These are phyloP conservation scores for Bimuria novae-zelandiae DNA, from an alignment of 2,329 filamentous ascomycete genomes.

Conservation along the genomic window DNA sequence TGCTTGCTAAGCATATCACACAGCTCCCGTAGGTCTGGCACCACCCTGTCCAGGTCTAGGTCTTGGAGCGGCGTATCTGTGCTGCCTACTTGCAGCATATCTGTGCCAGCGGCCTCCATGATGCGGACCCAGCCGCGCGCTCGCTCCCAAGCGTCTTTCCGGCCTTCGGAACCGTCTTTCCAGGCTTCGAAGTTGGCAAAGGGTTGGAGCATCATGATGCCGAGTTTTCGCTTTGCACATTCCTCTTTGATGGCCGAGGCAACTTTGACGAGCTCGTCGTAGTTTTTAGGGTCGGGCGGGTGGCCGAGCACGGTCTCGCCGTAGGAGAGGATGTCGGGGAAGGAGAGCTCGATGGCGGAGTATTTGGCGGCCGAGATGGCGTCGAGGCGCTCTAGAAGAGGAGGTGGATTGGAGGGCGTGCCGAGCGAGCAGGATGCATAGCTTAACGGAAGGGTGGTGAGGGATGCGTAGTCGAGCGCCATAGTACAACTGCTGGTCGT, in stretches of 20 bases:
- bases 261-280: slow-evolving; percentile 60
- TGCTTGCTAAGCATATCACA: slow-evolving; percentile 57
- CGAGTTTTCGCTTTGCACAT: slow-evolving; percentile 59
- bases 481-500: slow-evolving; percentile 23
- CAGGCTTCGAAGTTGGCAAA: slow-evolving; percentile 81
- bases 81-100: slow-evolving; percentile 69
- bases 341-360: slow-evolving; percentile 72
- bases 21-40: slow-evolving; percentile 66
- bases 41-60: slow-evolving; percentile 60
- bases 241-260: slow-evolving; percentile 60
- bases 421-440: slow-evolving; percentile 64
- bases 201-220: slow-evolving; percentile 73
- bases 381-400: slow-evolving; percentile 63
- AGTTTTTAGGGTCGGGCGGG: slow-evolving; percentile 62
- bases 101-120: slow-evolving; percentile 71
- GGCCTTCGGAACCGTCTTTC: slow-evolving; percentile 61
- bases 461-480: slow-evolving; percentile 41
- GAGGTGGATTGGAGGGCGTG: slow-evolving; percentile 46
- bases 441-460: slow-evolving; percentile 53
- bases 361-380: slow-evolving; percentile 70
- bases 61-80: slow-evolving; percentile 63
- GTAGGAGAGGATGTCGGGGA: slow-evolving; percentile 72
- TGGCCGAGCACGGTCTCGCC: slow-evolving; percentile 57
- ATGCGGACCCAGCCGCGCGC: slow-evolving; percentile 71
- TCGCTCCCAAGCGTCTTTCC: slow-evolving; percentile 65